Percentiles rank a stretch among this genome's conserved stretches.
phyloP scores from a whole-genome alignment of 164 flowering plant species.

The Annona cherimola region DNA sequence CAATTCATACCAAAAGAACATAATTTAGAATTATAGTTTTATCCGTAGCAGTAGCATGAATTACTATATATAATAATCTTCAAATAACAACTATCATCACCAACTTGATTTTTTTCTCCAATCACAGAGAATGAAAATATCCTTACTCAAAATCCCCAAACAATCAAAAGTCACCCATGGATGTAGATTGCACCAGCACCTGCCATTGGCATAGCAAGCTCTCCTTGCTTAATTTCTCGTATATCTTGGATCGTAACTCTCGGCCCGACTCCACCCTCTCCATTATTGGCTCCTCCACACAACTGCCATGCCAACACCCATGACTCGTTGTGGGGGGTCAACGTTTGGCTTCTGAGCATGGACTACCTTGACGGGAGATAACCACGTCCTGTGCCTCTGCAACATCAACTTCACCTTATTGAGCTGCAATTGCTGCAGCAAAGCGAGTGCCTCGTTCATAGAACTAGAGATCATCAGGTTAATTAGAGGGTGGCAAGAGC shows the following conservation, averaged over 20 bases:
- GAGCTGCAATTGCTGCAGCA: constrained; percentile 55
- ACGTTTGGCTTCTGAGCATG: constrained; percentile 56
- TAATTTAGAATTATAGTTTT: too few relatives aligned
- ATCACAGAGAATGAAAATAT: background rate
- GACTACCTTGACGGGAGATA: constrained; percentile 29
- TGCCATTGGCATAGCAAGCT: constrained; percentile 36
- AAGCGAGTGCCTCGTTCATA: constrained; percentile 42
- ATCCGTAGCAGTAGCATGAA: background rate
- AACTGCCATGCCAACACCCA: constrained; percentile 20
- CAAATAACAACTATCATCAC: background rate
- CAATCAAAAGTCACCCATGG: background rate
- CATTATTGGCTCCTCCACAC: constrained; percentile 42
- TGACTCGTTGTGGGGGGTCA: constrained; percentile 54
- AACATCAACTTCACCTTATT: constrained; percentile 43
- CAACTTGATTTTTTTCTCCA: background rate
- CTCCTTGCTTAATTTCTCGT: constrained; percentile 58
- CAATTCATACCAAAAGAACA: background rate
- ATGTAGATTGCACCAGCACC: constrained; percentile 13
- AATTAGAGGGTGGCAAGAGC: constrained; percentile 37
- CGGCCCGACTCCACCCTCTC: constrained; percentile 79
- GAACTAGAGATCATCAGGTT: constrained; percentile 38
- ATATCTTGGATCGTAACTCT: constrained; percentile 49
- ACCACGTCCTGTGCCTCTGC: constrained; percentile 22
- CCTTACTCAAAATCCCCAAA: background rate
- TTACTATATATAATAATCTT: constrained; percentile 2